phyloP scores from a whole-genome alignment of 441 rosid genomes.

The Sinapis alba region DNA sequence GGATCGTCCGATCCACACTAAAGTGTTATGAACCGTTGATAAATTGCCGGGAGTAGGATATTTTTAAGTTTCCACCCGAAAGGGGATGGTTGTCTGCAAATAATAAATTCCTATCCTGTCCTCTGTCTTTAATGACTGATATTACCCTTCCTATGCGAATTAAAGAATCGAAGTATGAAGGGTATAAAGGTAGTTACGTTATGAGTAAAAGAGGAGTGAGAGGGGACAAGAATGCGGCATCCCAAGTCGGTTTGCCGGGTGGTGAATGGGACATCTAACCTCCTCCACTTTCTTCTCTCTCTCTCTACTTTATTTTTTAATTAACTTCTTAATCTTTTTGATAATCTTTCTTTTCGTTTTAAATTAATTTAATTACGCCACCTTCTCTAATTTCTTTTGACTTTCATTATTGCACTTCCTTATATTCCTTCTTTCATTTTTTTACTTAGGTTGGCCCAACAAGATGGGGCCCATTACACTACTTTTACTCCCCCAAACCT shows the following conservation, averaged over 20 bases:
- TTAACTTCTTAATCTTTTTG: neutral
- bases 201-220: conserved; percentile 35
- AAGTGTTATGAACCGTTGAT: neutral
- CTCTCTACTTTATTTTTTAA: conserved; percentile 15
- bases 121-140: neutral
- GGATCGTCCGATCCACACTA: conserved; percentile 18
- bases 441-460: conserved; percentile 34
- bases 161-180: neutral
- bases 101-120: conserved; percentile 28
- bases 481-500: neutral
- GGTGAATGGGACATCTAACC: conserved; percentile 52
- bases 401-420: conserved; percentile 31
- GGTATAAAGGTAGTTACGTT: neutral
- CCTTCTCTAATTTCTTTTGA: conserved; percentile 9
- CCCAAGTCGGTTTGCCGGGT: conserved; percentile 64
- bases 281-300: conserved; percentile 30
- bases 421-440: neutral
- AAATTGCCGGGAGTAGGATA: neutral
- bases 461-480: conserved; percentile 24
- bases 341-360: neutral
- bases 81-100: conserved; percentile 41
- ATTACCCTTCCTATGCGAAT: neutral
- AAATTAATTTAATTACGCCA: conserved; percentile 5
- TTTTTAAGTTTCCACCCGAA: conserved; percentile 25
- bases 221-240: conserved; percentile 73